Evolutionary conservation across 192 early-diverging fungal genomes (phyloP).

Genomic region (Dispira parvispora): DNA sequence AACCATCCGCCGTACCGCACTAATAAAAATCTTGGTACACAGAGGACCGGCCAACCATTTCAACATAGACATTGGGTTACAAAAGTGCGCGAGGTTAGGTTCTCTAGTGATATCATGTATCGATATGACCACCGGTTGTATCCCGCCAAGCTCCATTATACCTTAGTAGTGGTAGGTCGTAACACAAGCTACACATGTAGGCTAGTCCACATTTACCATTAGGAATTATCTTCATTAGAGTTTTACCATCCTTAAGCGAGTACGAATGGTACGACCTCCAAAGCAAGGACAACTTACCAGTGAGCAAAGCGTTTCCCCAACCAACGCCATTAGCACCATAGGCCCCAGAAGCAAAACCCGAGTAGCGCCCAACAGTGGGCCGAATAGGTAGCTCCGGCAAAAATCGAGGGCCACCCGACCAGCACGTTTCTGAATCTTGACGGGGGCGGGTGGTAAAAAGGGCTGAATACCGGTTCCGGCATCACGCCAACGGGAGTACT

Average conservation of each 20-base stretch:
- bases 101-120: too few relatives aligned
- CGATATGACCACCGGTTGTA: too few relatives aligned
- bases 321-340: slow-evolving; percentile 27
- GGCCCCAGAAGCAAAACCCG: slow-evolving; percentile 28
- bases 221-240: too few relatives aligned
- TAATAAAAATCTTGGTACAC: slow-evolving; percentile 3
- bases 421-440: slow-evolving; percentile 9
- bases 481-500: slow-evolving; percentile 78
- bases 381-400: slow-evolving; percentile 16
- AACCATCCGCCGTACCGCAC: slow-evolving; percentile 21
- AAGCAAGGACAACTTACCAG: slow-evolving; percentile 13
- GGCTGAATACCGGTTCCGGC: slow-evolving; percentile 80
- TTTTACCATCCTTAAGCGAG: too few relatives aligned
- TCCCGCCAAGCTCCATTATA: too few relatives aligned
- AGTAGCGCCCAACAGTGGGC: slow-evolving; percentile 21
- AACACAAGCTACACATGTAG: too few relatives aligned
- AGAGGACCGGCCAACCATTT: neutral
- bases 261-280: too few relatives aligned
- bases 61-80: neutral
- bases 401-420: neutral
- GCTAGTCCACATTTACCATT: too few relatives aligned
- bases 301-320: slow-evolving; percentile 11
- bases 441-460: slow-evolving; percentile 44
- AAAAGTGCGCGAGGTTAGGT: too few relatives aligned
- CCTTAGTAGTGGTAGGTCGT: too few relatives aligned